Evolutionary conservation across 2,329 filamentous ascomycete genomes (phyloP), one percentile per base, ranked within the genome.

Genomic region (Arthrocladium fulminans): DNA sequence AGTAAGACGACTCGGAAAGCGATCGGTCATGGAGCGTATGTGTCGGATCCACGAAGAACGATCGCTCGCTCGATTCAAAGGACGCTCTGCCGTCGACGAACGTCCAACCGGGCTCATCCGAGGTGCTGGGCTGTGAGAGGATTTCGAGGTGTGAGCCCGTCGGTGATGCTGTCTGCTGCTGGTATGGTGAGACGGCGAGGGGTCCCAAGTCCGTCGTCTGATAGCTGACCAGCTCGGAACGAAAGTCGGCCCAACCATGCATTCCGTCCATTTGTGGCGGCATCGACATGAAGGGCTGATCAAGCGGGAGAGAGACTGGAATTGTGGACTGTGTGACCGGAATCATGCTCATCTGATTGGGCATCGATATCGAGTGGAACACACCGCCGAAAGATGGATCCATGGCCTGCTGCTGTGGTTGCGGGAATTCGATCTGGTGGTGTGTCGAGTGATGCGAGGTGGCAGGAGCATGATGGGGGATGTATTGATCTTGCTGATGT

Each of bases 1-100:
- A 82, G 56, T 82, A 79, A 1, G 86, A 92, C 2, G 88, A 92
- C 60, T 94, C 87, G 3, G 89, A 95, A 59, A 84, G 82, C 47
- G 84, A 89, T 57, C 89, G 80, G 61, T 94, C 77, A 69, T 96
- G 90, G 45, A 97, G 73, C 1, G 88, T 94, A 69, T 95, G 86
- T 53, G 84, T 81, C 1, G 90, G 90, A 67, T 96, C 95, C 73
- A 94, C 94, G 61, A 95, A 89, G 56, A 86, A 82, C 12, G 71
- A 70, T 50, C 69, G 70, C 34, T 82, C 73, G 43, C 77, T 80
- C 27, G 78, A 75, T 57, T 90, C 85, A 57, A 85, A 81, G 30
- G 82, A 84, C 52, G 80, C 82, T 51, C 82, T 82, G 63, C 80
- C 78, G 56, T 92, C 86, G 49, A 96, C 81, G 56, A 85, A 79